These are phyloP conservation scores for Chenopodium formosanum DNA, from an alignment of 148 eudicot species.

Conservation along the genomic window DNA sequence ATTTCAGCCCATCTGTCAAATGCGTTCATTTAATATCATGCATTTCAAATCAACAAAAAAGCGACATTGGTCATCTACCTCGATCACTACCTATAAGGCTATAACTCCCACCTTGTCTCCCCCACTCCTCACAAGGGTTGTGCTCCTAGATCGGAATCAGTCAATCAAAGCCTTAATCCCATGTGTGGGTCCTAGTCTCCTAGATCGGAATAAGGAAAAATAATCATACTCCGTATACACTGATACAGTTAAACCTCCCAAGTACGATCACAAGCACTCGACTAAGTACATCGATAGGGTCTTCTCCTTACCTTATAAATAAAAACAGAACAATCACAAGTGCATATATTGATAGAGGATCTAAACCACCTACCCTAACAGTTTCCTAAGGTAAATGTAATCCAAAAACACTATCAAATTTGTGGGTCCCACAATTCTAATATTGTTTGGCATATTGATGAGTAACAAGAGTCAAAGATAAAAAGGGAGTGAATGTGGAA, in stretches of 20 bases:
- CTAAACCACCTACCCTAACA: neutral
- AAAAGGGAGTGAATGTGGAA: neutral
- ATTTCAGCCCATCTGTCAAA: conserved; percentile 7
- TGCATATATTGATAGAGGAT: conserved; percentile 16
- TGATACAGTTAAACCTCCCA: neutral
- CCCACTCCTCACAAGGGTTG: neutral
- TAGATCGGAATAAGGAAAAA: neutral
- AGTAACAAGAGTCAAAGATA: neutral
- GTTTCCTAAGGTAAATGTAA: conserved; percentile 11
- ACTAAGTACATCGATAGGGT: too few species aligned
- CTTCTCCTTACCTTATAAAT: too few species aligned
- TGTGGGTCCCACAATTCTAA: conserved; percentile 13
- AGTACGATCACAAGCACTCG: neutral
- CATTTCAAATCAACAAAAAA: conserved; percentile 9
- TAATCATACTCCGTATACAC: neutral
- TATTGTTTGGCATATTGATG: neutral
- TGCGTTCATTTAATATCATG: conserved; percentile 12
- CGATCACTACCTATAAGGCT: too few species aligned
- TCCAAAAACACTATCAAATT: conserved; percentile 19
- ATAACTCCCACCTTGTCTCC: neutral
- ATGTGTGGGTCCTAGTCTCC: neutral
- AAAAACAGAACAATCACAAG: conserved; percentile 1
- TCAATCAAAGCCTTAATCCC: too few species aligned
- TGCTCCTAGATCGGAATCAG: neutral
- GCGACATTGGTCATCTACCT: neutral